Base-by-base conservation (phyloP, 1,284 basidiomycete species). In the Moesziomyces sp. region DNA sequence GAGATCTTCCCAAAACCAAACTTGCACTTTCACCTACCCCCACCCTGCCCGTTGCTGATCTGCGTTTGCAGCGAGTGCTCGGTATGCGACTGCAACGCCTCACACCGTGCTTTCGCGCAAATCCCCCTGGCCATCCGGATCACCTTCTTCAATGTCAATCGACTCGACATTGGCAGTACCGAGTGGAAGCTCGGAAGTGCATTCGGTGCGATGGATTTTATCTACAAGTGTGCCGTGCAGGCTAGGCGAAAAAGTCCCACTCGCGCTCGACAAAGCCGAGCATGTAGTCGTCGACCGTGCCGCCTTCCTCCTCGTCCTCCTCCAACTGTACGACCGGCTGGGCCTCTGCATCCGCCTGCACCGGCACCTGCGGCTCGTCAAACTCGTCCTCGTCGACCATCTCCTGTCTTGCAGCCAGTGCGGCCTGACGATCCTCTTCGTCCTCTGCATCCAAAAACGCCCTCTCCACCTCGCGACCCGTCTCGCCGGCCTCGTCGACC, bases 381-480 rank as follows among this genome's bases (percentile, higher is more conserved):
- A 76, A 76, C 52, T 78, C 79, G 5, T 91, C 88, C 80, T 95
- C 92, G 38, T 91, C 89, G 67, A 91, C 91, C 60, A 89, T 89
- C 54, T 93, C 92, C 85, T 95, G 92, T 38, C 88, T 89, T 1
- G 93, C 94, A n/a, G 91, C 86, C 24, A 88, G 87, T 10, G 93
- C 93, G 4, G 93, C 93, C 71, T 88, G 88, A 0, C 89, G 90
- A 83, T 96, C 94, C 82, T 94, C 93, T 21, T 87, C 89, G 79
- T 97, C 95, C 77, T 97, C 95, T 52, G 92, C 92, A 59, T 93
- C 90, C 5, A 90, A 92, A n/a, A 97, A 86, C 0, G 90, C 91
- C 24, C 84, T 85, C 18, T 90, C 89, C 47, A 91, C 85, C 45
- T 89, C 87, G n/a, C 83, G 82, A 0, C 67, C 77, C 26, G 80